Percentiles rank a stretch among this genome's conserved stretches.
Evolutionary conservation across 768 basidiomycete genomes (phyloP).

Genomic region (Pleurotus citrinopileatus): DNA sequence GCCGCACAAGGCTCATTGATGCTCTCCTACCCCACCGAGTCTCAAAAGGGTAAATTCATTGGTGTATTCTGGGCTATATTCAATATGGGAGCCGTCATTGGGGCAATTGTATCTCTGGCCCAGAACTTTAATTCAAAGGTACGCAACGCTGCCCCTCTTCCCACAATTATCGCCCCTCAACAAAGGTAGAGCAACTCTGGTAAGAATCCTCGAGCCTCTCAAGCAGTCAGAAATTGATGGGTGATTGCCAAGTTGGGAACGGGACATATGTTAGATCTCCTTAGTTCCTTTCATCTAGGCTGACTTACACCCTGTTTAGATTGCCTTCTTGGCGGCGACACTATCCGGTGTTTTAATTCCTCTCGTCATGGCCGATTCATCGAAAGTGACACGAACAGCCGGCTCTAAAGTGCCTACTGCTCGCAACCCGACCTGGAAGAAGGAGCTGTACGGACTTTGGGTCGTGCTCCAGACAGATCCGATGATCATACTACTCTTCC

Average conservation of each 20-base stretch:
- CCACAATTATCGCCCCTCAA: not conserved
- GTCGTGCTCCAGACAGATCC: slow-evolving; percentile 67
- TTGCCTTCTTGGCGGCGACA: slow-evolving; percentile 72
- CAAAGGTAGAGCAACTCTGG: slow-evolving; percentile 11
- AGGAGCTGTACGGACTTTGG: slow-evolving; percentile 70
- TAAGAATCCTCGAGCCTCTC: slow-evolving; percentile 6
- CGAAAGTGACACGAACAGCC: slow-evolving; percentile 68
- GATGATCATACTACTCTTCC: slow-evolving; percentile 75
- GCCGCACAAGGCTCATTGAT: slow-evolving; percentile 84
- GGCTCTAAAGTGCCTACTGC: slow-evolving; percentile 61
- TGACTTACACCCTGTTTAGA: slow-evolving; percentile 36
- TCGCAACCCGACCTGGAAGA: slow-evolving; percentile 76
- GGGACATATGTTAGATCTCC: slow-evolving; percentile 62
- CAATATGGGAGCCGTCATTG: slow-evolving; percentile 79
- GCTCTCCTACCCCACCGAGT: slow-evolving; percentile 80
- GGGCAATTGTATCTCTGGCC: slow-evolving; percentile 71
- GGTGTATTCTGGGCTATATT: slow-evolving; percentile 85
- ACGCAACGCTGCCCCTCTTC: slow-evolving; percentile 12
- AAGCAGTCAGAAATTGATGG: not conserved
- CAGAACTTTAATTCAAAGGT: slow-evolving; percentile 66
- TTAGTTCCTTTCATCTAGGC: not conserved
- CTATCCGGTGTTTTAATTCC: slow-evolving; percentile 67
- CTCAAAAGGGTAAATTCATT: slow-evolving; percentile 74
- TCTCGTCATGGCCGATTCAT: slow-evolving; percentile 65
- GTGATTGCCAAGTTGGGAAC: slow-evolving; percentile 46